Conservation (phyloP, 1,284 basidiomycete species). For the Neolentinus lepideus region DNA sequence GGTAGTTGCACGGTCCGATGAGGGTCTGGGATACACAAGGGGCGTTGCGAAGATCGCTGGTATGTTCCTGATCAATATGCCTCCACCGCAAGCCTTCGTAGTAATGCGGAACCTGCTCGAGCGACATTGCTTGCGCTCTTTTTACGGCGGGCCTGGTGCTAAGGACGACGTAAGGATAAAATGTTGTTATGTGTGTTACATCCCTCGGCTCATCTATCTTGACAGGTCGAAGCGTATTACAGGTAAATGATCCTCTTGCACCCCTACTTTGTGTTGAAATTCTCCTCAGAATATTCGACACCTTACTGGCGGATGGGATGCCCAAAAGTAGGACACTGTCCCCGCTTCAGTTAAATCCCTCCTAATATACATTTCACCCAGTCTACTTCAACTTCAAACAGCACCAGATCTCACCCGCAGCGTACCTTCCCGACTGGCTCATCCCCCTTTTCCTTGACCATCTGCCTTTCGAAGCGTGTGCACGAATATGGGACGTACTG, state of each 20-base stretch:
- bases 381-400: slow-evolving; percentile 96
- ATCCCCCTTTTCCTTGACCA: slow-evolving; percentile 81
- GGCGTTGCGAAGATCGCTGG: slow-evolving; percentile 75
- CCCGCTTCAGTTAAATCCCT: neutral
- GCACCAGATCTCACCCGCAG: slow-evolving; percentile 74
- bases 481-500: slow-evolving; percentile 86
- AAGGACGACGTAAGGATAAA: slow-evolving; percentile 70
- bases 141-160: slow-evolving; percentile 66
- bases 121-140: slow-evolving; percentile 79
- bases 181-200: neutral
- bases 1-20: slow-evolving; percentile 86
- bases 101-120: slow-evolving; percentile 86
- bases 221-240: slow-evolving; percentile 24
- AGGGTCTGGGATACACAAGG: slow-evolving; percentile 73
- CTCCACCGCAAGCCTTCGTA: slow-evolving; percentile 74
- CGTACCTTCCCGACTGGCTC: slow-evolving; percentile 78
- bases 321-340: slow-evolving; percentile 67
- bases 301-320: slow-evolving; percentile 86
- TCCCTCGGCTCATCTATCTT: neutral
- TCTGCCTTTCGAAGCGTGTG: slow-evolving; percentile 82
- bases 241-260: slow-evolving; percentile 24
- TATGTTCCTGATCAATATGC: slow-evolving; percentile 87
- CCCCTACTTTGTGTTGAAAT: slow-evolving; percentile 1
- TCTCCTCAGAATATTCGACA: slow-evolving; percentile 79
- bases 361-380: slow-evolving; percentile 21